phyloP scores from a whole-genome alignment of 75 land plant species.

The Selaginella tamariscina region DNA sequence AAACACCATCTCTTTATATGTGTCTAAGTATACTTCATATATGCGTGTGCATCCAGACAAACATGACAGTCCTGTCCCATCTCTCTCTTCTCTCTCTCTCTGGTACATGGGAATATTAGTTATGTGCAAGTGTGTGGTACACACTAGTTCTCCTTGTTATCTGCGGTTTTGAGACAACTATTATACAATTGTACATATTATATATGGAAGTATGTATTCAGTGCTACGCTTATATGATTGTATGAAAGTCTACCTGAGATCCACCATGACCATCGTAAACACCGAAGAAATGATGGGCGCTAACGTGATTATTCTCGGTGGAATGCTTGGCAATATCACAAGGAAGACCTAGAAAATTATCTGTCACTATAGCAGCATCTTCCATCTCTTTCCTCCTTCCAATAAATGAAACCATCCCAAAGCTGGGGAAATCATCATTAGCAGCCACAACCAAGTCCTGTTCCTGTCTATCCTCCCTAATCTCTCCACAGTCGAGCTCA shows the following conservation, averaged over 20 bases:
- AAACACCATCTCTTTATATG: background rate
- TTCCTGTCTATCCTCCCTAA: background rate
- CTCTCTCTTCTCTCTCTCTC: too few relatives aligned
- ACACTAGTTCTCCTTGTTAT: too few relatives aligned
- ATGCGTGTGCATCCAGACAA: too few relatives aligned
- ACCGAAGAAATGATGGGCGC: constrained; percentile 37
- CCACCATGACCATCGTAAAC: constrained; percentile 65
- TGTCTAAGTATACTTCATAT: too few relatives aligned
- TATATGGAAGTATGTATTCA: too few relatives aligned
- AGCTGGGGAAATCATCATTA: constrained; percentile 20
- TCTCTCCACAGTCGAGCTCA: background rate
- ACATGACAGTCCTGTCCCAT: too few relatives aligned
- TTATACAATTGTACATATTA: too few relatives aligned
- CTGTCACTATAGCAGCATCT: constrained; percentile 43
- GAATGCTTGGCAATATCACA: constrained; percentile 19
- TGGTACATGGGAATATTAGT: too few relatives aligned
- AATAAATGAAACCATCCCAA: constrained; percentile 37
- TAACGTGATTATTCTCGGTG: constrained; percentile 18
- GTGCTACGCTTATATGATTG: too few relatives aligned
- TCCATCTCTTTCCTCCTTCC: constrained; percentile 86
- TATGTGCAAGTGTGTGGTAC: too few relatives aligned
- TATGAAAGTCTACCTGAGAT: constrained; percentile 13
- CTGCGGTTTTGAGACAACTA: too few relatives aligned
- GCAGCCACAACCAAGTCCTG: constrained; percentile 1
- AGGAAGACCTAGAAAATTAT: constrained; percentile 40